A percentile compares a stretch with the other conserved stretches of the same genome.
These are phyloP conservation scores for Fusarium palustre DNA, from an alignment of 2,329 filamentous ascomycete genomes.

Conservation along the genomic window DNA sequence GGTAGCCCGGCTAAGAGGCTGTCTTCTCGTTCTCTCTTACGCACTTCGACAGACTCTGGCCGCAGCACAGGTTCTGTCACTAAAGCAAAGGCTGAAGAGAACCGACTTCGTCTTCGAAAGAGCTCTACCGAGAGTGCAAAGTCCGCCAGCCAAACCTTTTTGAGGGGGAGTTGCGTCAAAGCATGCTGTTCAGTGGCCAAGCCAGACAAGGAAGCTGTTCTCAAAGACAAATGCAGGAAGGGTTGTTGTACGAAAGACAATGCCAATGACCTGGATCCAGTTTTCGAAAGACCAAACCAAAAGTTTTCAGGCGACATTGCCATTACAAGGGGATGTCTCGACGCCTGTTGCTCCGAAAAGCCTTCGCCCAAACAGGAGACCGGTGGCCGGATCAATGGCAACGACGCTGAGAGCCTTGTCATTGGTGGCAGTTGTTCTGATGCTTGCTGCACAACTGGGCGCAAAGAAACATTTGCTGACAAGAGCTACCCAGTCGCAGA, in stretches of 20 bases:
- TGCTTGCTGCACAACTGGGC: background rate
- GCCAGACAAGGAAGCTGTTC: background rate
- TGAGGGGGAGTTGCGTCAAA: conserved; percentile 22
- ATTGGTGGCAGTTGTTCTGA: background rate
- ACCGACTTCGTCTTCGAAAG: conserved; percentile 26
- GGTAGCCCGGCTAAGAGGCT: conserved; percentile 43
- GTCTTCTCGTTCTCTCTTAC: conserved; percentile 24
- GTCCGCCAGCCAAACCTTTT: conserved; percentile 1
- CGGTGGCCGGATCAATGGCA: background rate
- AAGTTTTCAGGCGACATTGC: background rate
- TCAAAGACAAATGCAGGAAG: background rate
- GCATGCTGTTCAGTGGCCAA: conserved; percentile 28
- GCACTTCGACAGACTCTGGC: conserved; percentile 46
- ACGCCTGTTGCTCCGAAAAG: conserved; percentile 23
- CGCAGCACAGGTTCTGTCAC: conserved; percentile 33
- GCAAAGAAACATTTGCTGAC: background rate
- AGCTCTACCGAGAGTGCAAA: conserved; percentile 20
- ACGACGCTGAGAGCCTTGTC: background rate
- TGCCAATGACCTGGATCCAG: background rate
- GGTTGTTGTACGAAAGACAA: background rate
- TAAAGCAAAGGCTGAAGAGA: conserved; percentile 23
- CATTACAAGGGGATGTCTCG: background rate
- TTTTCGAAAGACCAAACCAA: background rate
- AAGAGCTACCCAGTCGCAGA: background rate
- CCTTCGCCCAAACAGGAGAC: background rate